Evolutionary conservation across 208 protist species (phyloP).

Genomic region (Leishmania lainsoni): DNA sequence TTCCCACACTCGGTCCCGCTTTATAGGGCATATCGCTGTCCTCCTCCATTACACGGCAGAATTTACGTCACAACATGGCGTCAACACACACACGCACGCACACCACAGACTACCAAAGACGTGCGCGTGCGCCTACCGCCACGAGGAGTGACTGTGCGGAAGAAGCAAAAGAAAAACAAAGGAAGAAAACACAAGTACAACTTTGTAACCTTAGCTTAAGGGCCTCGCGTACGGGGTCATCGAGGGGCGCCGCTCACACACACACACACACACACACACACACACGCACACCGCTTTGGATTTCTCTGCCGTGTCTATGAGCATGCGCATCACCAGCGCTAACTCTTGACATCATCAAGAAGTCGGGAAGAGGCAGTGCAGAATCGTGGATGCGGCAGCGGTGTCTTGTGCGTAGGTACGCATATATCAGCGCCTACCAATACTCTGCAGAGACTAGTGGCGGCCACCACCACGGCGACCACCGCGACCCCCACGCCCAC

Average conservation of each 20-base stretch:
- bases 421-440: neutral
- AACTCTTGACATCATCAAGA: neutral
- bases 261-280: neutral
- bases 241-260: neutral
- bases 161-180: constrained; percentile 3
- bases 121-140: neutral
- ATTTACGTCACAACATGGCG: neutral
- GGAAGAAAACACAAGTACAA: constrained; percentile 6
- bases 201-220: neutral
- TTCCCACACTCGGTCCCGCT: neutral
- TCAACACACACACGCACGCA: neutral
- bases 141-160: neutral
- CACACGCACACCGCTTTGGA: neutral
- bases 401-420: constrained; percentile 4
- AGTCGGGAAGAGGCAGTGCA: neutral
- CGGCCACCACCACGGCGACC: constrained; percentile 43
- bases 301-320: neutral
- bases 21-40: neutral
- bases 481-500: constrained; percentile 47
- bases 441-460: neutral
- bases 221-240: neutral
- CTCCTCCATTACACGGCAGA: constrained; percentile 1
- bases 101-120: constrained; percentile 5
- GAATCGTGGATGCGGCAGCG: neutral
- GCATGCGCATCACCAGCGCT: neutral